Percentiles rank a stretch among this genome's conserved stretches.
These are phyloP conservation scores for Trichomonas vaginalis DNA, from an alignment of 208 protist species.

Conservation along the genomic window DNA sequence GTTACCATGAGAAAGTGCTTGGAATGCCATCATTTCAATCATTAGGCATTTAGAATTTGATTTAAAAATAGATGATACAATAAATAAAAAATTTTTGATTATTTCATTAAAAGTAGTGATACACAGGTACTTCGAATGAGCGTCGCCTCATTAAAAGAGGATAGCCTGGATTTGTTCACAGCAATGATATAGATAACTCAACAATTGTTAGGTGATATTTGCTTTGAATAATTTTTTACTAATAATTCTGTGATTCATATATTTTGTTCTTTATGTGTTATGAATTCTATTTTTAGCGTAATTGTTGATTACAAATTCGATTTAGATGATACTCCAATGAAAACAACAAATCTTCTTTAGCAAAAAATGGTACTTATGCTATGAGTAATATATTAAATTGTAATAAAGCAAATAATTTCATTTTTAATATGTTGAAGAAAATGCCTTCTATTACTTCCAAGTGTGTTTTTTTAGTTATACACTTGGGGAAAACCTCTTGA, in stretches of 20 bases:
- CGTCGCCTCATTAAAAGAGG: not conserved
- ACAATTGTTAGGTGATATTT: not conserved
- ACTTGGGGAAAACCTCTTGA: not conserved
- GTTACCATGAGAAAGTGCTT: not conserved
- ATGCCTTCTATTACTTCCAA: not conserved
- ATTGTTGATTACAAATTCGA: not conserved
- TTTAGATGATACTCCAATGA: not conserved
- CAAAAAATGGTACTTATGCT: not conserved
- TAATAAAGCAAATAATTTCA: not conserved
- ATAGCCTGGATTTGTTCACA: not conserved
- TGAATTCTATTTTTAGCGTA: not conserved
- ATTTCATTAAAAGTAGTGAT: not conserved
- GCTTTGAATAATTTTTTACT: not conserved
- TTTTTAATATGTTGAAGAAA: not conserved
- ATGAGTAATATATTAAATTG: not conserved
- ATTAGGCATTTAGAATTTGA: not conserved
- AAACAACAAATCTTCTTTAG: not conserved
- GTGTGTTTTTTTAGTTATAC: not conserved
- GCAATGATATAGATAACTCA: not conserved
- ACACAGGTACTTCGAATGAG: not conserved
- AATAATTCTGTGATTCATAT: not conserved
- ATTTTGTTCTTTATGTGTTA: not conserved
- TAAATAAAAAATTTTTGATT: not conserved
- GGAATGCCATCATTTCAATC: not conserved
- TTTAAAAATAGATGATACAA: not conserved